Evolutionary conservation across 345 rosid genomes (phyloP).

Genomic region (Mangifera indica): DNA sequence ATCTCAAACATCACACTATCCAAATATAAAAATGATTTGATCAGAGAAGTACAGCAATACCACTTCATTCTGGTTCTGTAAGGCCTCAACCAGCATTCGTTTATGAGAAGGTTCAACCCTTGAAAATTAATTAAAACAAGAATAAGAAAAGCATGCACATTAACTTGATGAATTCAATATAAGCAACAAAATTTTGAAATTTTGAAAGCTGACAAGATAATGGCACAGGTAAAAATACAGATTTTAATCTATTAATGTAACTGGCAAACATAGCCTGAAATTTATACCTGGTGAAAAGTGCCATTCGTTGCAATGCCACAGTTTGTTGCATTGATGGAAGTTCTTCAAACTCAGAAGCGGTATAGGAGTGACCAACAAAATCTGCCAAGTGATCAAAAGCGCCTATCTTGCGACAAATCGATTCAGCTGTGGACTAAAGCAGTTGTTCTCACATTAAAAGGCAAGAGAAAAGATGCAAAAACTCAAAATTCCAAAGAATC

Average conservation of each 20-base stretch:
- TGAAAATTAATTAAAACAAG: constrained; percentile 17
- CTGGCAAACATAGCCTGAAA: background rate
- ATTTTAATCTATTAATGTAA: background rate
- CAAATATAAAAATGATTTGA: constrained; percentile 14
- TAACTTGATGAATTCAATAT: constrained; percentile 12
- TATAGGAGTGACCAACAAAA: constrained; percentile 79
- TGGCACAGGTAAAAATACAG: constrained; percentile 8
- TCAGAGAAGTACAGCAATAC: constrained; percentile 37
- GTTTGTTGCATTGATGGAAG: constrained; percentile 90
- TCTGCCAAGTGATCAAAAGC: constrained; percentile 89
- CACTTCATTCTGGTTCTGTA: constrained; percentile 98
- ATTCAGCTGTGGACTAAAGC: constrained; percentile 93
- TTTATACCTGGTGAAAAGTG: constrained; percentile 92
- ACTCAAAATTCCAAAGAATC: constrained; percentile 7
- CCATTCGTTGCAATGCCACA: constrained; percentile 81
- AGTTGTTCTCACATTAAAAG: constrained; percentile 25
- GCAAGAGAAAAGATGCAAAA: constrained; percentile 15
- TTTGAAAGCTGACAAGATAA: constrained; percentile 1
- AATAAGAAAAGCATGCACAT: constrained; percentile 8
- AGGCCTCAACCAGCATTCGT: constrained; percentile 97
- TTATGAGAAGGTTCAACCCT: constrained; percentile 99
- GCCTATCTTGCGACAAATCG: constrained; percentile 90
- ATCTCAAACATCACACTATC: background rate
- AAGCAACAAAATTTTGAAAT: constrained; percentile 16
- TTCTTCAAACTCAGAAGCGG: constrained; percentile 94